Evolutionary conservation across 768 basidiomycete genomes (phyloP).

Genomic region (Hortiboletus flavorubellus): DNA sequence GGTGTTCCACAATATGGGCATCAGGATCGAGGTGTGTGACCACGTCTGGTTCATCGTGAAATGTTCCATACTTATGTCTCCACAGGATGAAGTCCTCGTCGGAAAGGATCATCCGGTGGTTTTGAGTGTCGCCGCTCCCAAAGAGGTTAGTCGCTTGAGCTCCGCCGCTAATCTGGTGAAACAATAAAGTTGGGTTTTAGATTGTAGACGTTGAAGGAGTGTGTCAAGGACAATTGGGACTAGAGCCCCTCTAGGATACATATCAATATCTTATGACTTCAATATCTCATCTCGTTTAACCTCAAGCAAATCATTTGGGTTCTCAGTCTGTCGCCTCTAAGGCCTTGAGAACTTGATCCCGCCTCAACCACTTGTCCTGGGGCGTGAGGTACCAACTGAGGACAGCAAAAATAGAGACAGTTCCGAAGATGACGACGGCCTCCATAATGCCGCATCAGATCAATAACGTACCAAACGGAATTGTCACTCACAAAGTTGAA

Average conservation of each 20-base stretch:
- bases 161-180: constrained; percentile 1
- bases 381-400: constrained; percentile 78
- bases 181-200: constrained; percentile 27
- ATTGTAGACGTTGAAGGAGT: constrained; percentile 77
- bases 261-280: constrained; percentile 1
- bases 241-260: constrained; percentile 45
- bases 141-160: constrained; percentile 55
- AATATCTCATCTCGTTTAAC: background rate
- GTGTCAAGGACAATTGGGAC: constrained; percentile 67
- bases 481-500: constrained; percentile 77
- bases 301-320: background rate
- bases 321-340: constrained; percentile 31
- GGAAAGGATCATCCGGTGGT: constrained; percentile 59
- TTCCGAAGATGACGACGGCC: constrained; percentile 77
- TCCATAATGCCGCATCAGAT: constrained; percentile 29
- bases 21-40: constrained; percentile 76
- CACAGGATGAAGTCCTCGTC: constrained; percentile 70
- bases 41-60: background rate
- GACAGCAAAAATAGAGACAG: constrained; percentile 74
- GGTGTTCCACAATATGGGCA: constrained; percentile 85
- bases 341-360: constrained; percentile 55
- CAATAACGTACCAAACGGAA: background rate
- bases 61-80: constrained; percentile 6
- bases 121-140: constrained; percentile 71
- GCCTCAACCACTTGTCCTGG: constrained; percentile 74